phyloP scores from a whole-genome alignment of 352 stramenopile species.

The Globisporangium parvum region DNA sequence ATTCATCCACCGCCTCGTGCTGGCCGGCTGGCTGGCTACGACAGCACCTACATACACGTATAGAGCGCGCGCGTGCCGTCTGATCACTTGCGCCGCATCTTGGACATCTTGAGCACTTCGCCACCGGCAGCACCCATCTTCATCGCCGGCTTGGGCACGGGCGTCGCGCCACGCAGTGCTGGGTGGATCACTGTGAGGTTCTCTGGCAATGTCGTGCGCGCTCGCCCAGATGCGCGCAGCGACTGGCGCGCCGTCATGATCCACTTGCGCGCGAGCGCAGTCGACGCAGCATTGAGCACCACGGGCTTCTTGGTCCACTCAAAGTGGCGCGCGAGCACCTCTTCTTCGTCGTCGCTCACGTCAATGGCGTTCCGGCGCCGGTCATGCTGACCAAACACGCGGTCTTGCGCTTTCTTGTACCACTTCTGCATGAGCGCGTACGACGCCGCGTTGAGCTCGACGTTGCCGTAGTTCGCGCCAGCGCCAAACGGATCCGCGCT shows the following conservation, averaged over 20 bases:
- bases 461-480: constrained; percentile 35
- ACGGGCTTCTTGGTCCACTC: constrained; percentile 80
- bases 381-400: constrained; percentile 76
- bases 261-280: constrained; percentile 80
- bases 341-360: constrained; percentile 87
- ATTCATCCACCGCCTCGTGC: too few relatives aligned
- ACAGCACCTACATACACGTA: too few relatives aligned
- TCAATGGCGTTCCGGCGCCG: constrained; percentile 54
- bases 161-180: constrained; percentile 35
- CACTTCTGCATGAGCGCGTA: constrained; percentile 89
- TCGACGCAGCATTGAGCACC: constrained; percentile 66
- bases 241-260: constrained; percentile 56
- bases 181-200: constrained; percentile 54
- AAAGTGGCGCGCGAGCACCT: constrained; percentile 52
- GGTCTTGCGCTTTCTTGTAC: constrained; percentile 88
- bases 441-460: constrained; percentile 80
- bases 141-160: constrained; percentile 58
- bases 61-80: too few relatives aligned
- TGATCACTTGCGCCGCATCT: constrained; percentile 56
- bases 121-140: constrained; percentile 72
- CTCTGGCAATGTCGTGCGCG: constrained; percentile 28
- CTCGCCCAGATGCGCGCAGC: constrained; percentile 41
- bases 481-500: constrained; percentile 15
- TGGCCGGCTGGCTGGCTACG: too few relatives aligned
- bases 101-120: constrained; percentile 45